Percentiles rank a stretch among this genome's conserved stretches.
Conservation (phyloP, 2,329 filamentous ascomycete genomes). For the Alternaria consortialis region DNA sequence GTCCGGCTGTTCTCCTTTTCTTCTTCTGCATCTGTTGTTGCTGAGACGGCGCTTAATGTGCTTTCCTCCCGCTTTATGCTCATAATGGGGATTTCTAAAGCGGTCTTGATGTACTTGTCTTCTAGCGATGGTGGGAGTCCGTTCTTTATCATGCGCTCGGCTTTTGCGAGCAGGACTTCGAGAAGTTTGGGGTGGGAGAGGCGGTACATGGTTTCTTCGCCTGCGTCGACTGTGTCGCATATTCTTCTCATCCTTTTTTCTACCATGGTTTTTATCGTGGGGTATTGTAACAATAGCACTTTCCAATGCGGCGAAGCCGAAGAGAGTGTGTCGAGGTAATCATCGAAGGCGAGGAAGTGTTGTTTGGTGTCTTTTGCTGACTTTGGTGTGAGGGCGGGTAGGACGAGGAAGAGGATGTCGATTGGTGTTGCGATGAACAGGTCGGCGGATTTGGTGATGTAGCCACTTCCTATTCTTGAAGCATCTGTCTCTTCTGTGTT, state of each 20-base stretch:
- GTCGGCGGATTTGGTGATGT: slow-evolving; percentile 72
- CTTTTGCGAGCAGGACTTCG: slow-evolving; percentile 73
- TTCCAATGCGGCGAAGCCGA: slow-evolving; percentile 66
- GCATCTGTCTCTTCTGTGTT: slow-evolving; percentile 3
- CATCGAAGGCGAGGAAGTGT: slow-evolving; percentile 74
- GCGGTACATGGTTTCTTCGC: slow-evolving; percentile 85
- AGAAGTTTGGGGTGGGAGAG: slow-evolving; percentile 77
- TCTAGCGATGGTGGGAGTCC: slow-evolving; percentile 83
- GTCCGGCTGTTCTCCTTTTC: not conserved
- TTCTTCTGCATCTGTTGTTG: slow-evolving; percentile 24
- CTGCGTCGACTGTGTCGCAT: slow-evolving; percentile 84
- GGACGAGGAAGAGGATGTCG: slow-evolving; percentile 83
- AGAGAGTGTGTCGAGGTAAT: slow-evolving; percentile 72
- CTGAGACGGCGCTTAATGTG: slow-evolving; percentile 39
- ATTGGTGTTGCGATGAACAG: slow-evolving; percentile 85
- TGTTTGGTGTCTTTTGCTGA: slow-evolving; percentile 63
- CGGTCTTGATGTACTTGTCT: slow-evolving; percentile 79
- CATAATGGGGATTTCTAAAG: slow-evolving; percentile 78
- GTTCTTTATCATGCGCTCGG: slow-evolving; percentile 69
- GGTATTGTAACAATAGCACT: slow-evolving; percentile 61
- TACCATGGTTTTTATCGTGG: slow-evolving; percentile 56
- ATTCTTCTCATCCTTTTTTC: slow-evolving; percentile 73
- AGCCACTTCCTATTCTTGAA: slow-evolving; percentile 52
- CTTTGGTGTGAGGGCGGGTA: slow-evolving; percentile 71
- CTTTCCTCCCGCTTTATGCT: slow-evolving; percentile 69